phyloP scores from a whole-genome alignment of 1,284 basidiomycete genomes.

The Cryptococcus sp. region DNA sequence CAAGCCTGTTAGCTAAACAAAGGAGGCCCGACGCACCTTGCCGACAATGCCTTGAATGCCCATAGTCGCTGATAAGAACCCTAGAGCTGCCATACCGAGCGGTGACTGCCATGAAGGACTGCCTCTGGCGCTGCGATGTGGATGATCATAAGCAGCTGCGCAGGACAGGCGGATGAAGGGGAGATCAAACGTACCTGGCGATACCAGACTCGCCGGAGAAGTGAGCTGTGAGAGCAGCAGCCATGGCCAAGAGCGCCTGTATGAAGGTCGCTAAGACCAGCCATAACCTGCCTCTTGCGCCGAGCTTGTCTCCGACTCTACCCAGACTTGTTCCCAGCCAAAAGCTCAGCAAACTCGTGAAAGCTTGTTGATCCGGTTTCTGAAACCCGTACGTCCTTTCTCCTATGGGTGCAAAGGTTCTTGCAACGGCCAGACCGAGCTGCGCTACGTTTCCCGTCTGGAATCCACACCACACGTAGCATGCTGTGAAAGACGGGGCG shows the following conservation, averaged over 20 bases:
- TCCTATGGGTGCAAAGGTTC: conserved; percentile 62
- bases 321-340: conserved; percentile 54
- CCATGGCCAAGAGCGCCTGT: conserved; percentile 73
- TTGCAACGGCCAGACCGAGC: conserved; percentile 64
- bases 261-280: conserved; percentile 68
- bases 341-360: conserved; percentile 74
- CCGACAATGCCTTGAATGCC: conserved; percentile 78
- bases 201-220: conserved; percentile 59
- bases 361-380: conserved; percentile 75
- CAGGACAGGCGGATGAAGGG: not conserved
- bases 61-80: conserved; percentile 73
- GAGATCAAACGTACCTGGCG: conserved; percentile 56
- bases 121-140: conserved; percentile 53
- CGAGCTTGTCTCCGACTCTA: conserved; percentile 59
- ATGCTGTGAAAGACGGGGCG: conserved; percentile 73
- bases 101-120: conserved; percentile 70
- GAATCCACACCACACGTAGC: conserved; percentile 84
- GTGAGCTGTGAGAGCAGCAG: conserved; percentile 64
- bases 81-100: conserved; percentile 68
- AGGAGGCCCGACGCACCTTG: conserved; percentile 55
- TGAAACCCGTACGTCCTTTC: conserved; percentile 64
- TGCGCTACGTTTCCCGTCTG: conserved; percentile 64
- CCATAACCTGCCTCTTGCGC: conserved; percentile 72
- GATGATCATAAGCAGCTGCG: not conserved
- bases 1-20: conserved; percentile 3